These are phyloP conservation scores for Fusarium virguliforme DNA, from an alignment of 2,329 filamentous ascomycete genomes.

Conservation along the genomic window DNA sequence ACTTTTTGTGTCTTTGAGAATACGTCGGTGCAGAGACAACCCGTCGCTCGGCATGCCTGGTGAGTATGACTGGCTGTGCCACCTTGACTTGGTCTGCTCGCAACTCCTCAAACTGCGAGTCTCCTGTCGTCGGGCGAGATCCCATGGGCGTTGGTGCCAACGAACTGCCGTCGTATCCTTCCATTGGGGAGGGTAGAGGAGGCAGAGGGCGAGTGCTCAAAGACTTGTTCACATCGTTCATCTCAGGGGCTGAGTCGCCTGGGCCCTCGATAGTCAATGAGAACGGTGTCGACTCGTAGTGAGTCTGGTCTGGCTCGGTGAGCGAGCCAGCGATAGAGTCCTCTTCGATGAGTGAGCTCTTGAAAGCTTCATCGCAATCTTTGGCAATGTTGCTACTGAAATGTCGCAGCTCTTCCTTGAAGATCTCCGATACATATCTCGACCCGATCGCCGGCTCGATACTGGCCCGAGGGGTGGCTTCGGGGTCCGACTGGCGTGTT, in stretches of 20 bases:
- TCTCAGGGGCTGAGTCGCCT: conserved; percentile 50
- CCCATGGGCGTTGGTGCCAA: conserved; percentile 39
- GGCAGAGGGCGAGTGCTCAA: conserved; percentile 69
- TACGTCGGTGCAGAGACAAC: conserved; percentile 68
- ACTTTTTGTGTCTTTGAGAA: conserved; percentile 58
- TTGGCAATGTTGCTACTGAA: conserved; percentile 89
- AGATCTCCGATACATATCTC: conserved; percentile 55
- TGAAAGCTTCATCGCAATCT: conserved; percentile 94
- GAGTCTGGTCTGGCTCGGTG: conserved; percentile 53
- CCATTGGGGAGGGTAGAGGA: conserved; percentile 60
- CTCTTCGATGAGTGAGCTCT: conserved; percentile 70
- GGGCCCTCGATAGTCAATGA: conserved; percentile 60
- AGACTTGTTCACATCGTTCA: conserved; percentile 53
- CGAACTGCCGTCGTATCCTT: conserved; percentile 35
- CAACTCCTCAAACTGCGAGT: conserved; percentile 47
- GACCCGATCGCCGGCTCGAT: conserved; percentile 36
- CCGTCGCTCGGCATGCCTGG: conserved; percentile 61
- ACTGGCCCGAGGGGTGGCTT: conserved; percentile 25
- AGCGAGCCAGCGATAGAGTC: conserved; percentile 57
- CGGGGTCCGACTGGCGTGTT: conserved; percentile 29
- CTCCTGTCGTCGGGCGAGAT: conserved; percentile 48
- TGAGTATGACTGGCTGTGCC: conserved; percentile 54
- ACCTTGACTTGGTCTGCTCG: conserved; percentile 50
- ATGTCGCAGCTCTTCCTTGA: conserved; percentile 84
- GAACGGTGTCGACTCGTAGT: conserved; percentile 60